Evolutionary conservation across 352 stramenopile species (phyloP), one percentile per base, ranked within the genome.

Genomic region (Phytophthora syringae): DNA sequence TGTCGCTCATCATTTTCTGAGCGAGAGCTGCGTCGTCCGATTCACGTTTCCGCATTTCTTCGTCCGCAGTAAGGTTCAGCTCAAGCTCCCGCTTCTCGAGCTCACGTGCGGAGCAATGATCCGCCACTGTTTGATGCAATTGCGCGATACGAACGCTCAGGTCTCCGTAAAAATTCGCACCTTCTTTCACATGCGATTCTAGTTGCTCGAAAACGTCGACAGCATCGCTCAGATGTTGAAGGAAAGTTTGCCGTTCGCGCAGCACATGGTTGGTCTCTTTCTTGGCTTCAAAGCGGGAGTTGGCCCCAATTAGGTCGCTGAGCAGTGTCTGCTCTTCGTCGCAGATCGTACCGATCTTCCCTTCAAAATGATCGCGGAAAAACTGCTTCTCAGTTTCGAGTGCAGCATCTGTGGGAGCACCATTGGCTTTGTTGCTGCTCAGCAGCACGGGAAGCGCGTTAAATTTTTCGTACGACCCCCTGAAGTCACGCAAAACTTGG

Each of bases 151-250:
- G 82, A 40, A 70, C 43, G 30, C 64, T 60, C 5, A 93, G 67
- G 47, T 91, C 79, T 0, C 70, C 70, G 62, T 93, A 93, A 43
- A 93, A 93, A 45, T 72, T 80, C 5, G 61, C 68, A 12, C 85
- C 85, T 74, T 92, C 85, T 43, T 86, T 89, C 32, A 90, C 63
- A 48, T 93, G 80, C 15, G 80, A 89, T 64, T 90, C 72, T 3
- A 93, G 78, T 56, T 93, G 85, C 52, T 93, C 82, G 25, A 88
- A 89, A 24, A 86, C 69, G 37, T 93, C 82, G n/a, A 92, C 76
- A 1, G 77, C 85, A 44, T 91, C 82, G 47, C 81, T 84, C 24
- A 92, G 59, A 18, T 67, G 67, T 50, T 92, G 79, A 9, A 93
- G 60, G 34, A 87, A 90, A 7, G 62, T 62, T 57, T 93, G 81